Base-by-base conservation (phyloP, 2,329 filamentous ascomycete species). In the Xylariaceae sp. region DNA sequence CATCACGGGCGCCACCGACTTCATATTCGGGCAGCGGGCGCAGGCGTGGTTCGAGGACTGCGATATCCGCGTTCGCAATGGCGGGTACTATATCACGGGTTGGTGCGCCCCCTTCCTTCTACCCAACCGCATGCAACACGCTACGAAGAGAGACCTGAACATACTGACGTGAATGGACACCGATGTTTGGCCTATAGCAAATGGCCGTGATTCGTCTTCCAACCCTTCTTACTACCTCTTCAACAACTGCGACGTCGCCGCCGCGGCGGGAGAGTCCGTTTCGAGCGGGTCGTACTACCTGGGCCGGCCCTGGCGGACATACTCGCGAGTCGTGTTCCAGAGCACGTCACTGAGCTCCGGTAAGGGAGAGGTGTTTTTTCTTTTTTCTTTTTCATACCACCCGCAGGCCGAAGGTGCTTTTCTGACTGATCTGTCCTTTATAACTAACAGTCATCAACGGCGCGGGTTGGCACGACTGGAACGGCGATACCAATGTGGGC, bases 381-480 rank as follows among this genome's bases (percentile, higher is more conserved):
- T 24, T 24, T 24, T 7, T 24, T 9, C 7, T 1, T 18, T 9
- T 8, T 21, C 12, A 24, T 11, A 6, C 21, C 21, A 24, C 21
- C 21, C 21, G n/a, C 26, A 13, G 9, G 11, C 14, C 13, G 5
- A 15, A 15, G 9, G 4, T 26, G 26, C 15, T 11, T 9, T 21
- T 18, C 11, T 34, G 2, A 9, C 14, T 29, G 7, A 18, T 31
- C 34, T 12, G 31, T 15, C 31, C 6, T 16, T 13, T 12, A 5
- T 9, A 3, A 5, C 17, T 17, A 26, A 8, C 31, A 16, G 74
- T 82, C 14, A 69, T 84, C 51, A 80, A 81, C 50, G 43, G 65
- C 2, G 69, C 70, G 0, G 80, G 79, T 0, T 83, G 80, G 78
- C 56, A 50, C 2, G 53, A 63, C 18, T 83, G 79, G 79, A 68